Base-by-base conservation (phyloP, 495 filamentous ascomycete genomes). In the Echria macrotheca region DNA sequence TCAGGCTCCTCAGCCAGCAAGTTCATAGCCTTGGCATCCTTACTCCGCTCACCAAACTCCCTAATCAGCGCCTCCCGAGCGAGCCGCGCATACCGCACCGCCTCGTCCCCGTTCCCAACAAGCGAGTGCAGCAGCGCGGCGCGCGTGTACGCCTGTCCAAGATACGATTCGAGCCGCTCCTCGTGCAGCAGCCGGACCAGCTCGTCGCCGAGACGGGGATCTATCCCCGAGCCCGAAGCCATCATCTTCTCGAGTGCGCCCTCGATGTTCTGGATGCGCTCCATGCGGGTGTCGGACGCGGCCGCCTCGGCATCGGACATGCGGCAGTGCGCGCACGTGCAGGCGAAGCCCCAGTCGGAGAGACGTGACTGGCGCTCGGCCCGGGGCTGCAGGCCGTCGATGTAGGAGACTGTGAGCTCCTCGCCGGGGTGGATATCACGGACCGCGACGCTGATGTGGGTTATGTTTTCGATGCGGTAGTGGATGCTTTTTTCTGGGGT, bases 81-180 rank as follows among this genome's bases (percentile, higher is more conserved):
- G 23, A 50, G 31, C 1, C 3, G 8, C 8, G 70, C 71, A 49
- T 65, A 70, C 39, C 56, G 49, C 2, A 28, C 49, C 6, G 69
- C 59, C 50, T 59, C 56, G n/a, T 54, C 56, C 44, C 68, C 65
- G 35, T 65, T 46, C 17, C 65, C 71, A 47, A 70, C 69, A 26
- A 71, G 61, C n/a, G 65, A 60, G 32, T 59, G 67, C 35, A 72
- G 64, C 11, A 74, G 53, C 33, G 71, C 71, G 4, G 70, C 71
- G 5, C 65, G 50, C 3, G 67, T 69, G 44, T 71, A 68, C 3
- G 60, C 64, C 7, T 58, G 60, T 4, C 62, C 66, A 10, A 72
- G 50, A 25, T 69, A 66, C 6, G 58, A 55, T n/a, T 67, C 45
- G 7, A 74, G 49, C 15, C 58, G 31, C 35, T 74, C 71, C 17